Evolutionary conservation across 1,284 basidiomycete genomes (phyloP).

Genomic region (Boletellus sp.): DNA sequence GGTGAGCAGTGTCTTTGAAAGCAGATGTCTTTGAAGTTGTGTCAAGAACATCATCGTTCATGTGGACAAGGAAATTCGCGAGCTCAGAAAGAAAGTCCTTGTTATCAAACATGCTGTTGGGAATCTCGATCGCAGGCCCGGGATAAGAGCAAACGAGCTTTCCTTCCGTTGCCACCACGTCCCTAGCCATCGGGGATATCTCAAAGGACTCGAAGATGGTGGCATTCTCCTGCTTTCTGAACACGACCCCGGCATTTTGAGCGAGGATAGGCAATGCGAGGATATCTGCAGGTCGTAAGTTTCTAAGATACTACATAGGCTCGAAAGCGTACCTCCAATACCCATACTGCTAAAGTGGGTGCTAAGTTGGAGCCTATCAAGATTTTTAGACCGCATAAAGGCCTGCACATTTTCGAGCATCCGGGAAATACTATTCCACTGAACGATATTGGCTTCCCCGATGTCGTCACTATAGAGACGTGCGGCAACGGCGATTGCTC

Average conservation of each 20-base stretch:
- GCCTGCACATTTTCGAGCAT: conserved; percentile 12
- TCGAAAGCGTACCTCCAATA: conserved; percentile 11
- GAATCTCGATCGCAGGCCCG: neutral
- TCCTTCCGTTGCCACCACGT: neutral
- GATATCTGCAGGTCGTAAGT: conserved; percentile 10
- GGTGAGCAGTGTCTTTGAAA: too few species aligned
- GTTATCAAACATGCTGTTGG: neutral
- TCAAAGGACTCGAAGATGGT: conserved; percentile 35
- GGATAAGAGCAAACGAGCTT: neutral
- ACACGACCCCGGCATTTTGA: conserved; percentile 36
- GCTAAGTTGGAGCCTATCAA: neutral
- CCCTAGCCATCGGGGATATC: conserved; percentile 11
- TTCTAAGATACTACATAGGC: neutral
- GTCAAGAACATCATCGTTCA: neutral
- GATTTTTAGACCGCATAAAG: neutral
- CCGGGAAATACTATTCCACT: conserved; percentile 5
- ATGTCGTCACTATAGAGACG: conserved; percentile 2
- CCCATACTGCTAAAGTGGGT: conserved; percentile 14
- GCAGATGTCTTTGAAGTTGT: too few species aligned
- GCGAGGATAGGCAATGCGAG: conserved; percentile 31
- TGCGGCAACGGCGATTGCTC: neutral
- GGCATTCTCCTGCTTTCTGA: conserved; percentile 17
- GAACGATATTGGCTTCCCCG: neutral
- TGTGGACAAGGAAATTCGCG: neutral
- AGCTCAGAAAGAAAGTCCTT: neutral